Base-by-base conservation (phyloP, 164 flowering plant genomes). In the Magnolia changhungtana region DNA sequence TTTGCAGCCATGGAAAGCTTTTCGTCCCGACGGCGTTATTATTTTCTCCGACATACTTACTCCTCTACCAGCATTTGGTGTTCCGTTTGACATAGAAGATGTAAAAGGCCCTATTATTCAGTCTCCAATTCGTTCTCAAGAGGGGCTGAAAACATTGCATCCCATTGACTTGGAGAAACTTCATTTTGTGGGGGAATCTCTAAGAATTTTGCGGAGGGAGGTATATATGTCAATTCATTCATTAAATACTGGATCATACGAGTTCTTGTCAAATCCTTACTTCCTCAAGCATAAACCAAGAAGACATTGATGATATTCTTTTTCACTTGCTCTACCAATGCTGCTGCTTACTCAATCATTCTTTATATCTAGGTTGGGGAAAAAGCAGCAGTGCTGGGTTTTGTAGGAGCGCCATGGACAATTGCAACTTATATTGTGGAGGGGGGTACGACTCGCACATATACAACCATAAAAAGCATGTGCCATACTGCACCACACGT, bases 401-500 rank as follows among this genome's bases (percentile, higher is more conserved):
- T 96, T 90, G 99, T 96, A 19, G 99, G 98, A 51, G 98, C 99
- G 76, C 98, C 98, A 31, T 93, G 98, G 99, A 96, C 99, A 69
- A 89, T 93, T 78, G 99, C 94, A 63, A 93, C 97, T 50, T 93
- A 93, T 75, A 89, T 96, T 49, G 97, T 93, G 50, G 99, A 93
- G 83, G 99, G 99, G 79, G 95, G 97, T 71, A 92, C 95, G 64
- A 92, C 97, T 74, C 90, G 92, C 51, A 96, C 99, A 67, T 96
- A 96, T 78, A 92, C 88, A 58, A 86, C 80, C 73, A 89, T 96
- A 78, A 96, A 96, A 84, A 86, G 94, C 80, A 91, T 96, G 99
- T 96, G 99, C 87, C 95, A 93, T 77, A 89, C 95, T 69, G 94
- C 97, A 31, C 97, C 99, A 69, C 82, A 89, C 82, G 82, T 96